Percentiles rank a stretch among this genome's conserved stretches.
These are phyloP conservation scores for Pulveroboletus frians DNA, from an alignment of 768 basidiomycete genomes.

Conservation along the genomic window DNA sequence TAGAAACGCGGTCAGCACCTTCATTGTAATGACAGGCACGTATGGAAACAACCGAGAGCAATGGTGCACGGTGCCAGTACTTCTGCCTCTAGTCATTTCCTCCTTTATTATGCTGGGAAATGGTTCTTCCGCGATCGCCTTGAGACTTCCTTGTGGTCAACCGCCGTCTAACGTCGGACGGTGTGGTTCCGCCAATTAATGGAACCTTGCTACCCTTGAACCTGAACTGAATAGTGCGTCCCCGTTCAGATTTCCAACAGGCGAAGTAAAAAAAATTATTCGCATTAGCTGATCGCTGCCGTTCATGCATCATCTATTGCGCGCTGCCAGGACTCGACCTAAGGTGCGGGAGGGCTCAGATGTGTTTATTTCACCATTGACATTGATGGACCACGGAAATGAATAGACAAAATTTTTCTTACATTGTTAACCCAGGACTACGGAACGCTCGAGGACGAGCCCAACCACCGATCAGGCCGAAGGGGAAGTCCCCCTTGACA, in stretches of 20 bases:
- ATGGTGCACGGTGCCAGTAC: conserved; percentile 11
- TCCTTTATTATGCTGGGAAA: conserved; percentile 1
- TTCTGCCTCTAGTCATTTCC: conserved; percentile 10
- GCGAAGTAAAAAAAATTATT: conserved; percentile 12
- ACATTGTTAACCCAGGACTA: conserved; percentile 14
- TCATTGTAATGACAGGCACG: conserved; percentile 14
- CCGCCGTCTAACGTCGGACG: conserved; percentile 2
- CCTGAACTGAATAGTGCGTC: not conserved
- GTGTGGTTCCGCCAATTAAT: conserved; percentile 19
- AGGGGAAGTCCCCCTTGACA: not conserved
- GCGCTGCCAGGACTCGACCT: not conserved
- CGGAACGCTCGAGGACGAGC: conserved; percentile 6
- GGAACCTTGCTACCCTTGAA: conserved; percentile 8
- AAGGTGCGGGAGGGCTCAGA: conserved; percentile 14
- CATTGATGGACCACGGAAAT: conserved; percentile 25
- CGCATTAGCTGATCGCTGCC: conserved; percentile 2
- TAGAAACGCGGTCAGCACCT: conserved; percentile 1
- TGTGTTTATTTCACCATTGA: conserved; percentile 21
- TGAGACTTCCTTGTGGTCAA: conserved; percentile 23
- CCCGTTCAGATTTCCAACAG: conserved; percentile 13
- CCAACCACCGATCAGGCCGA: conserved; percentile 13
- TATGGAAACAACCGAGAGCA: conserved; percentile 9
- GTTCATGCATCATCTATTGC: conserved; percentile 17
- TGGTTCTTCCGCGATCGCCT: conserved; percentile 20
- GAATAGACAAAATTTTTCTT: conserved; percentile 27